Evolutionary conservation across 2,329 filamentous ascomycete species (phyloP), one percentile per base, ranked within the genome.

Genomic region (Colletotrichum gigasporum): DNA sequence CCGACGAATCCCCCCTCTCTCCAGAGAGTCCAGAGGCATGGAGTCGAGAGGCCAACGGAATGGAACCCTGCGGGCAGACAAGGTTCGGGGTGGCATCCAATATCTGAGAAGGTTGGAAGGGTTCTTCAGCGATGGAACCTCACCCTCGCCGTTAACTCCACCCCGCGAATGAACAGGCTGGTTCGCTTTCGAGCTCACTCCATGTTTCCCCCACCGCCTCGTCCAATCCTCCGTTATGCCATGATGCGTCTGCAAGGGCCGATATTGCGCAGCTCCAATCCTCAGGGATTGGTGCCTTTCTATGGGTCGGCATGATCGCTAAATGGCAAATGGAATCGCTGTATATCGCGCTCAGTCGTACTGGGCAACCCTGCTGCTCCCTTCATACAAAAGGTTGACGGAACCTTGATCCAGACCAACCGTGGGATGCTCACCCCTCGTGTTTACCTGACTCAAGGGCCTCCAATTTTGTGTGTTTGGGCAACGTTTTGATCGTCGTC

Each of bases 391-490:
- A 62, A 44, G 58, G 24, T 18, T 30, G 18, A 48, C 51, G 42
- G 34, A 62, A 55, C 24, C 51, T 20, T 55, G 42, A 55, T 56
- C 50, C 41, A 41, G 34, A 55, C 8, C 58, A 41, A 48, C 41
- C 50, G 41, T 47, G 7, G 10, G 16, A 12, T 35, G 9, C 32
- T 45, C 39, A 47, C 5, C 10, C 37, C 48, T 47, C 32, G 26
- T 44, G 16, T 37, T 20, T 24, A 18, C 10, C 37, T 45, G 56
- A 61, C 32, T 61, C 39, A 35, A 48, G 48, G 32, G 10, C 18
- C 18, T 42, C 20, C 16, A 28, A 47, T 22, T 26, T 61, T 16
- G 57, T 54, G 57, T 54, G 30, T 41, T 20, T 56, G 32, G 14
- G 39, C 56, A 39, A 22, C n/a, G n/a, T 26, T 20, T 26, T 20